Evolutionary conservation across 2,329 filamentous ascomycete species (phyloP).

Genomic region (Talaromyces sp.): DNA sequence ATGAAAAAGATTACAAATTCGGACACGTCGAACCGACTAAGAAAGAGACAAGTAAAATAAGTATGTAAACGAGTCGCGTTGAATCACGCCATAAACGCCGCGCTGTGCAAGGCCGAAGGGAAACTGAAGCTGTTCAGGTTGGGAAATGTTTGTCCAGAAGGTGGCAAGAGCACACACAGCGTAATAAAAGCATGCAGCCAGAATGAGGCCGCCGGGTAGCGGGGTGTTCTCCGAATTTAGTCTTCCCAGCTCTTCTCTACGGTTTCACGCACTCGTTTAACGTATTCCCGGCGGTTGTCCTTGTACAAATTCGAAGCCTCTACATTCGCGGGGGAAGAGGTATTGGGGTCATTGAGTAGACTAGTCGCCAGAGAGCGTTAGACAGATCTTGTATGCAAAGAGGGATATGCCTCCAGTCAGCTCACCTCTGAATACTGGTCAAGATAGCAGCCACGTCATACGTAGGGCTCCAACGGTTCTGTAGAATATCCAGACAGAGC

Average conservation of each 20-base stretch:
- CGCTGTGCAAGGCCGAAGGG: conserved; percentile 33
- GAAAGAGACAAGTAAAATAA: not conserved
- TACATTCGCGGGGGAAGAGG: conserved; percentile 95
- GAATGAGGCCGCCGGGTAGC: conserved; percentile 41
- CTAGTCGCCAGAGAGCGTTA: conserved; percentile 42
- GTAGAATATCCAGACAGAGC: conserved; percentile 90
- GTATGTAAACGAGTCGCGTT: conserved; percentile 18
- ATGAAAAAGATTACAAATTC: conserved; percentile 1
- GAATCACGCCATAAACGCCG: conserved; percentile 39
- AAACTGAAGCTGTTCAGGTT: conserved; percentile 5
- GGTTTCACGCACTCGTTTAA: conserved; percentile 88
- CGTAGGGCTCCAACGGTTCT: conserved; percentile 97
- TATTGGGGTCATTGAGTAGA: conserved; percentile 95
- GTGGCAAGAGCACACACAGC: conserved; percentile 6
- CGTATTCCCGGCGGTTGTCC: conserved; percentile 94
- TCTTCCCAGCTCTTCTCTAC: conserved; percentile 99
- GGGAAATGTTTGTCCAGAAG: not conserved
- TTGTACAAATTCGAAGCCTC: conserved; percentile 98
- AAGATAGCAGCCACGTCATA: conserved; percentile 97
- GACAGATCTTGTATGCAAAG: not conserved
- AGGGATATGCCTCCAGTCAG: not conserved
- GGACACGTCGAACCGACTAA: not conserved
- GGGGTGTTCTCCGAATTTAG: conserved; percentile 34
- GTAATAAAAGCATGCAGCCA: not conserved
- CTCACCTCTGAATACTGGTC: conserved; percentile 93